These are phyloP conservation scores for Kwoniella mangroviensis DNA, from an alignment of 768 basidiomycete species.

Conservation along the genomic window DNA sequence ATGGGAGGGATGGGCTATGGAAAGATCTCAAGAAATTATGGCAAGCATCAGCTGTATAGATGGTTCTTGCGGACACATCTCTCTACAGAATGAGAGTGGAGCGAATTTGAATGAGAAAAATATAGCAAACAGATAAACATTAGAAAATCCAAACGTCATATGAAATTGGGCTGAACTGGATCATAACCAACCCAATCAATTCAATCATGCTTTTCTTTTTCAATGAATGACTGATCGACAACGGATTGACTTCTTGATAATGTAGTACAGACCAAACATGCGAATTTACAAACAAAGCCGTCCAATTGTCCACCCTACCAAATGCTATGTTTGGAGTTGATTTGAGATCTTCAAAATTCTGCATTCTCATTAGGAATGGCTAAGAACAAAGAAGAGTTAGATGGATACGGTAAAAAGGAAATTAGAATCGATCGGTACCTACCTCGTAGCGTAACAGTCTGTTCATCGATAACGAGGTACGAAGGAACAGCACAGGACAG, in stretches of 20 bases:
- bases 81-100: no score
- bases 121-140: background rate
- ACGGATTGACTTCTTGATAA: background rate
- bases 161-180: slow-evolving; percentile 10
- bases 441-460: background rate
- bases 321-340: no score
- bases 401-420: no score
- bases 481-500: background rate
- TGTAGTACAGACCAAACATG: background rate
- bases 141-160: slow-evolving; percentile 5
- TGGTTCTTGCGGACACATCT: no score
- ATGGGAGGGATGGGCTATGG: no score
- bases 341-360: no score
- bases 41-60: no score
- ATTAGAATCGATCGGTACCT: no score
- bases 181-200: background rate
- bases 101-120: background rate
- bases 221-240: background rate
- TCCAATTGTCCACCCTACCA: no score
- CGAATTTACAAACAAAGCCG: background rate
- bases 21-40: no score
- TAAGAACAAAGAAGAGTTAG: background rate
- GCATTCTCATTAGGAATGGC: background rate
- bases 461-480: background rate
- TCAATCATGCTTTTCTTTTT: background rate